A percentile compares a stretch with the other conserved stretches of the same genome.
phyloP scores from a whole-genome alignment of 345 rosid genomes.

The Microcos paniculata region DNA sequence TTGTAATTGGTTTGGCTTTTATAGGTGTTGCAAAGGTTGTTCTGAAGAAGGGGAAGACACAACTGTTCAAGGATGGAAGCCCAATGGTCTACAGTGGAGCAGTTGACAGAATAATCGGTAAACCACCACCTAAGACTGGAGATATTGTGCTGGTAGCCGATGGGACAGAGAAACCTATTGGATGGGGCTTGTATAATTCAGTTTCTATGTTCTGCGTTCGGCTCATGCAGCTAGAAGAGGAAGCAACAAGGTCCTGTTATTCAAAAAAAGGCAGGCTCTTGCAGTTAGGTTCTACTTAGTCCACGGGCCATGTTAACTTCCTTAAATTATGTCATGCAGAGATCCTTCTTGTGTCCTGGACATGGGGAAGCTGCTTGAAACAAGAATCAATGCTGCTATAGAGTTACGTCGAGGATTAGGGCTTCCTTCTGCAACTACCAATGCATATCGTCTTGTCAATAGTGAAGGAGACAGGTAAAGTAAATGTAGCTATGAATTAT shows the following conservation, averaged over 20 bases:
- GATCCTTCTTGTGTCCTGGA: constrained; percentile 76
- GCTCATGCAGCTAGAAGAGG: constrained; percentile 94
- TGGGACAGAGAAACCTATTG: constrained; percentile 76
- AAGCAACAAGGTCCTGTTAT: constrained; percentile 48
- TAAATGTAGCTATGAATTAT: constrained; percentile 14
- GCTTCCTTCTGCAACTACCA: constrained; percentile 67
- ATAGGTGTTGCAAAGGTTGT: constrained; percentile 82
- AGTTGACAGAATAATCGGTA: constrained; percentile 79
- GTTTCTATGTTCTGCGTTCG: constrained; percentile 89
- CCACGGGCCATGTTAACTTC: constrained; percentile 1
- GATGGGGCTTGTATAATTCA: constrained; percentile 84
- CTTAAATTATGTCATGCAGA: constrained; percentile 34
- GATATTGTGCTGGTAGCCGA: constrained; percentile 89
- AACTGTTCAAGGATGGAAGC: constrained; percentile 82
- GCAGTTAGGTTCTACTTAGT: constrained; percentile 3
- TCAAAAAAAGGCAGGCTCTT: neutral
- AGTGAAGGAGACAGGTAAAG: constrained; percentile 95
- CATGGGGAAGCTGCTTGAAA: constrained; percentile 72
- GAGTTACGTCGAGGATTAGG: constrained; percentile 61
- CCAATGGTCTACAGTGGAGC: constrained; percentile 96
- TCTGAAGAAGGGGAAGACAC: constrained; percentile 85
- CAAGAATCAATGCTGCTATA: constrained; percentile 64
- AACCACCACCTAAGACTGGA: constrained; percentile 80
- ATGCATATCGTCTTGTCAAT: constrained; percentile 81
- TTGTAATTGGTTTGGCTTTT: constrained; percentile 8